Evolutionary conservation across 2,329 filamentous ascomycete genomes (phyloP).

Genomic region (Orbilia blumenaviensis): DNA sequence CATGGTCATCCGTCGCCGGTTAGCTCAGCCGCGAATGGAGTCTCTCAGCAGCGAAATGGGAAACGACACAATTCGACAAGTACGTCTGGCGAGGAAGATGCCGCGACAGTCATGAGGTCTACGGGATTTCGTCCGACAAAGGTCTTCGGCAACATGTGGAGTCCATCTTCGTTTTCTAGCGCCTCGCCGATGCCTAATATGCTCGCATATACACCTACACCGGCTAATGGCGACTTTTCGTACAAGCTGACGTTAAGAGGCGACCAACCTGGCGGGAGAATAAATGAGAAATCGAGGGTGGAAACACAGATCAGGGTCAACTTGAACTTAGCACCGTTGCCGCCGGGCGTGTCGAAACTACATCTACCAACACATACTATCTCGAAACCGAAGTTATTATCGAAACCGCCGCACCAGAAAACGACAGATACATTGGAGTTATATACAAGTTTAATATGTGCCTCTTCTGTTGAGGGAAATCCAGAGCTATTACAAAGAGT

Average conservation of each 20-base stretch:
- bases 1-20: slow-evolving; percentile 42
- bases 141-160: slow-evolving; percentile 44
- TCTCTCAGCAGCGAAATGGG: slow-evolving; percentile 10
- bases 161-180: slow-evolving; percentile 43
- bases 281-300: slow-evolving; percentile 78
- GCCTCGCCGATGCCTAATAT: slow-evolving; percentile 40
- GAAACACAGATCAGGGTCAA: slow-evolving; percentile 95
- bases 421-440: slow-evolving; percentile 80
- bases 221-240: slow-evolving; percentile 23
- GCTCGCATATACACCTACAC: slow-evolving; percentile 35
- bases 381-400: slow-evolving; percentile 89
- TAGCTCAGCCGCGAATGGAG: slow-evolving; percentile 42
- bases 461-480: slow-evolving; percentile 82
- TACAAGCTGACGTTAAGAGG: slow-evolving; percentile 42
- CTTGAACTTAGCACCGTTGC: slow-evolving; percentile 78
- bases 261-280: slow-evolving; percentile 64
- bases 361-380: slow-evolving; percentile 91
- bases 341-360: slow-evolving; percentile 77
- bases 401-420: slow-evolving; percentile 73
- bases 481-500: slow-evolving; percentile 73
- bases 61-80: slow-evolving; percentile 45
- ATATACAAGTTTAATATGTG: slow-evolving; percentile 84
- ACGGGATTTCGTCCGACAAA: slow-evolving; percentile 46
- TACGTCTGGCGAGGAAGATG: slow-evolving; percentile 43
- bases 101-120: slow-evolving; percentile 28